Evolutionary conservation across 1,284 basidiomycete species (phyloP), one percentile per base, ranked within the genome.

Genomic region (Phenoliferia sp.): DNA sequence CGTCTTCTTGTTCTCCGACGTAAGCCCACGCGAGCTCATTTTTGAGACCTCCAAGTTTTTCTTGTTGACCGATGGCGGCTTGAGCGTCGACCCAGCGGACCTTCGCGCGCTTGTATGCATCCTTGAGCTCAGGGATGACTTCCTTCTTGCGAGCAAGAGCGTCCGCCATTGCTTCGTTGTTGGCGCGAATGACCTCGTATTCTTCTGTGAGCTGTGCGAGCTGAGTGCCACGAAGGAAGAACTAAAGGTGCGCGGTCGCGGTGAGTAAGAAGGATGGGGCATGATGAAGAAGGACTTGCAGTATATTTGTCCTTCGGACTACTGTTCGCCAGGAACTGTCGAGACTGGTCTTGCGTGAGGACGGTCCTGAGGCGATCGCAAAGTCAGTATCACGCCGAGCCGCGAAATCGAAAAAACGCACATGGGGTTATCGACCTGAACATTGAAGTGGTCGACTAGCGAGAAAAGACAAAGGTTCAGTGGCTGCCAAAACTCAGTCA

Each of bases 191-290:
- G 2, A 84, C 82, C 50, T 89, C 85, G 77, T 99, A 99, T 77
- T 94, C 90, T 33, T 91, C 87, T 6, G 86, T 87, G 29, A 99
- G 86, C 76, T 94, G 90, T 39, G 87, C 86, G 32, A 99, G 86
- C 73, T 94, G 91, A 0, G 95, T 99, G 12, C 96, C 96, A 35
- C 88, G 86, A 55, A 98, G 84, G 84, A 98, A 99, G 79, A 98
- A 94, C 90, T 94, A 76, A 52, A 22, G 2, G n/a, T 29, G n/a
- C 9, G 28, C 0, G 39, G 9, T 7, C 26, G 12, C 22, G 34
- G 6, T 17, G 59, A 44, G 36, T 3, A 5, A 19, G 35, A 44
- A 6, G 28, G 10, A n/a, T 5, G 54, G 33, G 12, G n/a, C 28
- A 29, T 7, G 16, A 39, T 3, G 3, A 26, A 55, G 61, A 61